phyloP scores from a whole-genome alignment of 805 yeast species.

The Candida ortonii region DNA sequence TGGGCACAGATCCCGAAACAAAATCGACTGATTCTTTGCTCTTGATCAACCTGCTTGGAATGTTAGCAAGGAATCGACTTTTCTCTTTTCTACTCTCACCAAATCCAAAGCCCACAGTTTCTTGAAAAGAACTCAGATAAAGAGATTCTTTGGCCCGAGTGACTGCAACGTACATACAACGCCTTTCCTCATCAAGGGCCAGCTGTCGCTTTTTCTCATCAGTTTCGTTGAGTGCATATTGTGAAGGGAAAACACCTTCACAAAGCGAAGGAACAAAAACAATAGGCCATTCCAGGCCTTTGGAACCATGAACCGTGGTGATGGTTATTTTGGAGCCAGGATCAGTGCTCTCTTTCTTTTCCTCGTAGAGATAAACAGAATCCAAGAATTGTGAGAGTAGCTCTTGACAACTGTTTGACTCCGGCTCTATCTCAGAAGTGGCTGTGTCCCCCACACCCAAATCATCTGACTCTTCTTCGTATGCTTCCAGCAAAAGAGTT shows the following conservation, averaged over 20 bases:
- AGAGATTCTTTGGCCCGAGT: conserved; percentile 68
- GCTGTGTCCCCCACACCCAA: conserved; percentile 25
- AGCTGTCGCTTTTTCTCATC: conserved; percentile 26
- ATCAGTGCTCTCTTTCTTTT: conserved; percentile 13
- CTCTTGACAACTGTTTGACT: conserved; percentile 20
- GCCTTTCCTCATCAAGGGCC: conserved; percentile 67
- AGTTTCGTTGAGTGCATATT: conserved; percentile 37
- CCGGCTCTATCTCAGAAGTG: conserved; percentile 6
- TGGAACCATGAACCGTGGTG: conserved; percentile 88
- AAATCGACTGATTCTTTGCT: too few relatives aligned
- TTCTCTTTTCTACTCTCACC: conserved; percentile 10
- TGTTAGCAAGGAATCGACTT: conserved; percentile 11
- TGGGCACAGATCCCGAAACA: too few relatives aligned
- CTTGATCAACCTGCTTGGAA: too few relatives aligned
- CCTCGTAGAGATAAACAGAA: conserved; percentile 31
- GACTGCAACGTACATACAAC: conserved; percentile 84
- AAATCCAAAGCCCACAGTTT: conserved; percentile 16
- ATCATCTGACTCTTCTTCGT: conserved; percentile 11
- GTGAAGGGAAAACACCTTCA: conserved; percentile 65
- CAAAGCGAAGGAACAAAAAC: conserved; percentile 76
- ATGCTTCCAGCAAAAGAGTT: conserved; percentile 21
- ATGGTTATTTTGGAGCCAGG: conserved; percentile 34
- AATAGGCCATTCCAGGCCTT: conserved; percentile 94
- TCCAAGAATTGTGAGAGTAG: conserved; percentile 33
- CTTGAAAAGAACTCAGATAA: conserved; percentile 24